Percentiles rank a stretch among this genome's conserved stretches.
phyloP scores from a whole-genome alignment of 495 filamentous ascomycete genomes.

The Tuber brumale region DNA sequence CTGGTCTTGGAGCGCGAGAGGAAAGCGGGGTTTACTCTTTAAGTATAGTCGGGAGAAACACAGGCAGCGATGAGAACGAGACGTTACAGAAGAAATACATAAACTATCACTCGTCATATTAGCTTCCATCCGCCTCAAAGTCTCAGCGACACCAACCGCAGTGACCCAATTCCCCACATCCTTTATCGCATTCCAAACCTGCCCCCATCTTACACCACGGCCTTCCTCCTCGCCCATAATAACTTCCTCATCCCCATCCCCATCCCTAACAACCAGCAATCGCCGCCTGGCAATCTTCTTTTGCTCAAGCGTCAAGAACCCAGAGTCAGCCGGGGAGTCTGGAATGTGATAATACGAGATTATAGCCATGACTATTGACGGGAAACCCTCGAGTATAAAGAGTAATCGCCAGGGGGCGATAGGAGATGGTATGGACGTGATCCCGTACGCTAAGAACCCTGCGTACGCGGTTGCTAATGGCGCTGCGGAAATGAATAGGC shows the following conservation, averaged over 20 bases:
- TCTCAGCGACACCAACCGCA: slow-evolving; percentile 11
- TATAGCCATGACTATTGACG: slow-evolving; percentile 59
- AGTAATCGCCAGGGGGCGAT: slow-evolving; percentile 73
- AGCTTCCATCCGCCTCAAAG: not conserved
- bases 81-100: slow-evolving; percentile 58
- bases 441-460: slow-evolving; percentile 74
- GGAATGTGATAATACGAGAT: slow-evolving; percentile 64
- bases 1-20: not conserved
- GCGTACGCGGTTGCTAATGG: slow-evolving; percentile 79
- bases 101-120: slow-evolving; percentile 22
- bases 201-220: slow-evolving; percentile 31
- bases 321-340: slow-evolving; percentile 61
- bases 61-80: slow-evolving; percentile 74
- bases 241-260: slow-evolving; percentile 50
- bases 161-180: slow-evolving; percentile 36
- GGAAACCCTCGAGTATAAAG: slow-evolving; percentile 77
- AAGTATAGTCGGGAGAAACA: slow-evolving; percentile 77
- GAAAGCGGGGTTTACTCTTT: slow-evolving; percentile 43
- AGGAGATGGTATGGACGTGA: slow-evolving; percentile 61
- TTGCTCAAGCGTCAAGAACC: slow-evolving; percentile 65
- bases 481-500: slow-evolving; percentile 69
- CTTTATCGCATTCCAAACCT: slow-evolving; percentile 30
- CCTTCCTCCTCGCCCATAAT: slow-evolving; percentile 41
- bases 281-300: slow-evolving; percentile 60
- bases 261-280: slow-evolving; percentile 55